These are phyloP conservation scores for Trichoderma polysporum DNA, from an alignment of 2,329 filamentous ascomycete species.

Conservation along the genomic window DNA sequence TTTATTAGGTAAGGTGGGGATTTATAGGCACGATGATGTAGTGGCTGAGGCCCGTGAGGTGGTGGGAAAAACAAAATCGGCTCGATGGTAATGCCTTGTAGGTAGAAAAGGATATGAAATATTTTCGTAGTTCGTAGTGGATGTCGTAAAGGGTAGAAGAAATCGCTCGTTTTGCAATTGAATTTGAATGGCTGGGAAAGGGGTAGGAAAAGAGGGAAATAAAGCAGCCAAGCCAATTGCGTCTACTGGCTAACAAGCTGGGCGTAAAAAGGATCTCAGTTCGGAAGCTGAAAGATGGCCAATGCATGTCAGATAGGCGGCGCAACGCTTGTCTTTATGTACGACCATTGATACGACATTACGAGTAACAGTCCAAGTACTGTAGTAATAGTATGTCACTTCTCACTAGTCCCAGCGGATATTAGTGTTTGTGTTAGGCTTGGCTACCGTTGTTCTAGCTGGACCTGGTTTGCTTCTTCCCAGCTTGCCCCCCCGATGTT, in stretches of 20 bases:
- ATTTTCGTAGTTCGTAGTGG: too few species aligned
- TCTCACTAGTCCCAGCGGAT: not conserved
- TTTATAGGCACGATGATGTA: not conserved
- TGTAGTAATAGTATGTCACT: not conserved
- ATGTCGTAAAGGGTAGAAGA: too few species aligned
- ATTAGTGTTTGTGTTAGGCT: not conserved
- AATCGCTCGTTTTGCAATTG: too few species aligned
- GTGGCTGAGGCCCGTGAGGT: not conserved
- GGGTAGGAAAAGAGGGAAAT: too few species aligned
- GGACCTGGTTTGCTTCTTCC: not conserved
- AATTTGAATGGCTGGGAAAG: too few species aligned
- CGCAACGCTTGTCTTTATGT: not conserved
- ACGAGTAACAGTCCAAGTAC: too few species aligned
- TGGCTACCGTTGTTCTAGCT: not conserved
- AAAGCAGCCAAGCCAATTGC: too few species aligned
- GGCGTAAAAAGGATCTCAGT: not conserved
- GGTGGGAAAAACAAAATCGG: not conserved
- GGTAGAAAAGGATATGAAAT: not conserved
- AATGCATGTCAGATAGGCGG: constrained; percentile 12
- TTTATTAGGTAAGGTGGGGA: not conserved
- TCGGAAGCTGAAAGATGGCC: not conserved
- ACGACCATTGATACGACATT: not conserved
- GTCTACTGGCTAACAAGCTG: constrained; percentile 4
- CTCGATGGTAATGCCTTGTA: not conserved
- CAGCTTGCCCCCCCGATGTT: constrained; percentile 1